Evolutionary conservation across 2,329 filamentous ascomycete species (phyloP), one percentile per base, ranked within the genome.

Genomic region (Paracorniculantispora psalliotae): DNA sequence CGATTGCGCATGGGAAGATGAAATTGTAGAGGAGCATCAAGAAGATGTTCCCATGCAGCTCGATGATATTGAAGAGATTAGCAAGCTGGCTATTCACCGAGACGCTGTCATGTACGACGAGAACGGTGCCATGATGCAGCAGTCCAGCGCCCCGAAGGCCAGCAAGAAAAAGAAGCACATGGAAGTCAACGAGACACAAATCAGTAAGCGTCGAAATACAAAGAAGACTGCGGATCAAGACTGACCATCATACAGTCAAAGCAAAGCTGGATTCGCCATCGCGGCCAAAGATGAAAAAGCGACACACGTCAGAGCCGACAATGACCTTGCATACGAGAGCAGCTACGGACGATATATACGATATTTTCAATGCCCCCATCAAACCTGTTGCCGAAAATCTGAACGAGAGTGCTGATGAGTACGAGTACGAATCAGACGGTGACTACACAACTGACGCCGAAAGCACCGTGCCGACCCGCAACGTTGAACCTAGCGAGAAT

Each of bases 271-370:
- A 94, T 67, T 97, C 93, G 2, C 93, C 92, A 0, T 90, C 90
- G 0, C 84, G 87, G n/a, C 86, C 86, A 4, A 97, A 96, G 72
- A 81, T 93, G 58, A 89, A 87, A 63, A 90, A 90, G 72, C 94
- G 89, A 71, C 87, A 86, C 65, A 64, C 73, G 2, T 77, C 81
- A 54, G 93, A 97, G 72, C 90, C 92, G n/a, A 99, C 94, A 1
- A 97, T 99, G 92, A 99, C 94, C 0, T 84, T 99, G 64, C 92
- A 97, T 69, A 99, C 94, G 13, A 90, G 85, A 66, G 93, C 94
- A 64, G 94, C 94, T 4, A 97, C 93, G 62, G 92, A 97, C 66
- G 94, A 99, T 66, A 97, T 99, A 55, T 97, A 97, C 68, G 92
- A 92, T 60, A 91, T 99, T 50, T 99, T 97, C 75, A 97, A 94